Conservation (phyloP, 78 protist genomes). For the Creolimax fragrantissima region DNA sequence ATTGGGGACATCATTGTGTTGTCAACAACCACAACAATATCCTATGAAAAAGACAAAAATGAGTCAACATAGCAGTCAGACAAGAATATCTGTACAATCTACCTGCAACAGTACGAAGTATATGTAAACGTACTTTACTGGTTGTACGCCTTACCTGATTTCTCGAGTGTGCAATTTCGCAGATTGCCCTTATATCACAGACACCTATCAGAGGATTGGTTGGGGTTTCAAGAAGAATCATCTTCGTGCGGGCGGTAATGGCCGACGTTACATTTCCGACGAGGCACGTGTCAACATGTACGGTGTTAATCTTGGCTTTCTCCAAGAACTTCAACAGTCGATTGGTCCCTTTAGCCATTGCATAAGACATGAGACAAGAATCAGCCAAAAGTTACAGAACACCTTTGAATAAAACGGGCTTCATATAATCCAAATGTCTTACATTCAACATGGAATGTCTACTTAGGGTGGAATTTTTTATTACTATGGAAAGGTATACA, state of each 20-base stretch:
- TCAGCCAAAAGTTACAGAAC: not conserved
- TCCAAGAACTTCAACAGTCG: conserved; percentile 22
- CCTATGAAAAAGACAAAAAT: not conserved
- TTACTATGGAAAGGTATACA: too few species aligned
- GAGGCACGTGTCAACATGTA: conserved; percentile 21
- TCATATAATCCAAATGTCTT: not conserved
- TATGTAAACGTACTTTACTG: too few species aligned
- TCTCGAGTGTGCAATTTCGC: conserved; percentile 10
- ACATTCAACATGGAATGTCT: too few species aligned
- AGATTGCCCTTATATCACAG: conserved; percentile 25
- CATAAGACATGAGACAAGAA: too few species aligned
- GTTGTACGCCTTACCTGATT: not conserved
- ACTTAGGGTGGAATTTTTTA: too few species aligned
- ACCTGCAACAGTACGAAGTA: too few species aligned
- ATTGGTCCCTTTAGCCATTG: conserved; percentile 24
- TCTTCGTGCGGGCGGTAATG: not conserved
- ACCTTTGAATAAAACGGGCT: not conserved
- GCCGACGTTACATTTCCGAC: not conserved
- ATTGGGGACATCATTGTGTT: conserved; percentile 46
- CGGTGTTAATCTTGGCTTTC: not conserved
- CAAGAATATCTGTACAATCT: too few species aligned
- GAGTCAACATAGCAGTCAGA: too few species aligned
- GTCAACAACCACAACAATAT: conserved; percentile 14
- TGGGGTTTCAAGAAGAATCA: conserved; percentile 52
- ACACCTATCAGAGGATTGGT: conserved; percentile 46